Evolutionary conservation across 106 monocot species (phyloP).

Genomic region (Dioscorea dumetorum): DNA sequence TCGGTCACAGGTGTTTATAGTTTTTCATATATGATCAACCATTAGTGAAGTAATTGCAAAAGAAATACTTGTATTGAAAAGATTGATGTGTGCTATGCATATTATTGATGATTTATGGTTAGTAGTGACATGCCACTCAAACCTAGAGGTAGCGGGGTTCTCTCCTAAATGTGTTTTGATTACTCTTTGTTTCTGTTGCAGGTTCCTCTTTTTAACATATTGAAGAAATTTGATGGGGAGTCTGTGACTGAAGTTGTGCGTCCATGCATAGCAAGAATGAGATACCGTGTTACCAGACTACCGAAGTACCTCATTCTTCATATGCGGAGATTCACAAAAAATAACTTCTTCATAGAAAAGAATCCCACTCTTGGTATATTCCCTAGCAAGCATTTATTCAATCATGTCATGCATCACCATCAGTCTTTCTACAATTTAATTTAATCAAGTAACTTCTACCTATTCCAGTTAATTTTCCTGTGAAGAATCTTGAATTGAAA

Average conservation of each 20-base stretch:
- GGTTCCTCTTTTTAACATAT: slow-evolving; percentile 97
- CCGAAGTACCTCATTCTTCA: slow-evolving; percentile 95
- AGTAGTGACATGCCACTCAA: no score
- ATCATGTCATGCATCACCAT: not conserved
- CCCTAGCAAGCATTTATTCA: not conserved
- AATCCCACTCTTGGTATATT: slow-evolving; percentile 90
- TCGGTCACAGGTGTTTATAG: no score
- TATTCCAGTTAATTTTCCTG: slow-evolving; percentile 86
- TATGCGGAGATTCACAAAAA: slow-evolving; percentile 97
- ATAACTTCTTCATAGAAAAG: slow-evolving; percentile 94
- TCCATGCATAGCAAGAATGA: slow-evolving; percentile 89
- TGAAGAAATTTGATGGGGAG: slow-evolving; percentile 98
- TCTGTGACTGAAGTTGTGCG: slow-evolving; percentile 97
- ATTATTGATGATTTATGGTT: no score
- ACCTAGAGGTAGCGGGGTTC: no score
- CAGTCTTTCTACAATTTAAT: not conserved
- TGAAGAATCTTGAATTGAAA: slow-evolving; percentile 98
- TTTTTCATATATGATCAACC: no score
- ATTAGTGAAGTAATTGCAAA: no score
- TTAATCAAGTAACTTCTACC: not conserved
- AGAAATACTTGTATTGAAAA: no score
- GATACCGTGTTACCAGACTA: slow-evolving; percentile 81
- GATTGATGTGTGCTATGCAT: no score
- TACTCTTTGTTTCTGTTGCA: slow-evolving; percentile 1
- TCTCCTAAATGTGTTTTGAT: no score